phyloP scores from a whole-genome alignment of 116 monocot genomes.

The Iris pallida region DNA sequence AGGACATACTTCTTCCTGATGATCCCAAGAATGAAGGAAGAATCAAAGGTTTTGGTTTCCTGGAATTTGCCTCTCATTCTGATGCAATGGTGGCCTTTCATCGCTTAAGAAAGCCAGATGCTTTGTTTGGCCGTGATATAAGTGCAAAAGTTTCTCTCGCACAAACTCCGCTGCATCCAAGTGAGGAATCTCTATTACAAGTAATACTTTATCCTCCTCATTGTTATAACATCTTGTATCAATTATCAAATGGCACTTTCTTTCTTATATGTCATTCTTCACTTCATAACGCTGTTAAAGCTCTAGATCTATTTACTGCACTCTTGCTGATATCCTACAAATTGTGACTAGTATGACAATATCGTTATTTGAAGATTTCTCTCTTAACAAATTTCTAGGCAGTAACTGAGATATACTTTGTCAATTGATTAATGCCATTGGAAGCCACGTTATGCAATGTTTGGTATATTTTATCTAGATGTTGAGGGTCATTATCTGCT shows the following conservation, averaged over 20 bases:
- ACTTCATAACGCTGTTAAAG: neutral
- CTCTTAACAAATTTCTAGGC: neutral
- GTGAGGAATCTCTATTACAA: conserved; percentile 28
- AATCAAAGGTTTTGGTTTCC: conserved; percentile 57
- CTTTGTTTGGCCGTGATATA: conserved; percentile 46
- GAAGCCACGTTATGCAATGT: neutral
- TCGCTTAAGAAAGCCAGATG: conserved; percentile 49
- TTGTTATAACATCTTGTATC: neutral
- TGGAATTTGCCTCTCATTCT: conserved; percentile 54
- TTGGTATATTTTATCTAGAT: neutral
- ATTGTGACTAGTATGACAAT: neutral
- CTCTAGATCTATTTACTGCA: too few species aligned
- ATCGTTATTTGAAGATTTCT: neutral
- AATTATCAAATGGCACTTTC: neutral
- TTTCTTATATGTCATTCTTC: neutral
- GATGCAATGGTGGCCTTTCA: conserved; percentile 65
- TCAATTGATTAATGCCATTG: neutral
- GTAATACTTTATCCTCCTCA: conserved; percentile 13
- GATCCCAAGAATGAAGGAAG: conserved; percentile 49
- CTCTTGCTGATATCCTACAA: too few species aligned
- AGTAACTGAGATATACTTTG: neutral
- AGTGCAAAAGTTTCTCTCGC: conserved; percentile 65
- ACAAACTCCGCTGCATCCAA: conserved; percentile 23
- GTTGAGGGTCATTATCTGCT: neutral
- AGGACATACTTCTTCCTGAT: conserved; percentile 34